phyloP scores from a whole-genome alignment of 768 basidiomycete species.

The Dacryopinax primogenitus region DNA sequence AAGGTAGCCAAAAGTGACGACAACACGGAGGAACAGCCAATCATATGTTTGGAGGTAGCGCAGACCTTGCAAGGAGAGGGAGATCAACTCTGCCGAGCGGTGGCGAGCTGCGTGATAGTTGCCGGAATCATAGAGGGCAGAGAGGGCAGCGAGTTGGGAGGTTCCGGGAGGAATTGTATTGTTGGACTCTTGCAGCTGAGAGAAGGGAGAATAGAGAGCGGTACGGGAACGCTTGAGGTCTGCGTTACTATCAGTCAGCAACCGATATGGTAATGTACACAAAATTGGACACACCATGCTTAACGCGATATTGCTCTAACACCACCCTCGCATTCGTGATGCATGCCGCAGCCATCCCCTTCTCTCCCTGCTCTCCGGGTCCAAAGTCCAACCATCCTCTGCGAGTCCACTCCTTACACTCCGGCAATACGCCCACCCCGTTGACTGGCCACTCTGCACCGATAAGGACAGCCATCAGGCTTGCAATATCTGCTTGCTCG shows the following conservation, averaged over 20 bases:
- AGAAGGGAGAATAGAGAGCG: constrained; percentile 52
- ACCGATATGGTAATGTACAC: background rate
- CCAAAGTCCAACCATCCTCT: constrained; percentile 45
- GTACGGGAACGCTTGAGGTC: constrained; percentile 49
- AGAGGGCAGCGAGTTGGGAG: constrained; percentile 32
- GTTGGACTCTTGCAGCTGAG: constrained; percentile 29
- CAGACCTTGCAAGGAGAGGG: constrained; percentile 44
- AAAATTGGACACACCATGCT: constrained; percentile 44
- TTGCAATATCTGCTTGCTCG: constrained; percentile 70
- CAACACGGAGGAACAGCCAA: constrained; percentile 50
- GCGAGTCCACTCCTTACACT: constrained; percentile 40
- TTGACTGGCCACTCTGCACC: constrained; percentile 70
- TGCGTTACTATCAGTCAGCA: constrained; percentile 23
- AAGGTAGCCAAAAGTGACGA: constrained; percentile 58
- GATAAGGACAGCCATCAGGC: constrained; percentile 61
- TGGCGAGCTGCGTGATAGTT: constrained; percentile 40
- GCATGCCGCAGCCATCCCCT: constrained; percentile 36
- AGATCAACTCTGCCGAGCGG: constrained; percentile 41
- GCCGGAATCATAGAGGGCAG: constrained; percentile 32
- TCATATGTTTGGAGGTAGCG: constrained; percentile 80
- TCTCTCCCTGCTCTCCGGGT: constrained; percentile 34
- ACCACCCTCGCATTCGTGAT: constrained; percentile 59
- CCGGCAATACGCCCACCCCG: constrained; percentile 68
- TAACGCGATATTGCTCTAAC: constrained; percentile 62
- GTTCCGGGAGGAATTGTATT: constrained; percentile 26